Conservation (phyloP, 108 stramenopile genomes). For the Stephanodiscus minutulus region DNA sequence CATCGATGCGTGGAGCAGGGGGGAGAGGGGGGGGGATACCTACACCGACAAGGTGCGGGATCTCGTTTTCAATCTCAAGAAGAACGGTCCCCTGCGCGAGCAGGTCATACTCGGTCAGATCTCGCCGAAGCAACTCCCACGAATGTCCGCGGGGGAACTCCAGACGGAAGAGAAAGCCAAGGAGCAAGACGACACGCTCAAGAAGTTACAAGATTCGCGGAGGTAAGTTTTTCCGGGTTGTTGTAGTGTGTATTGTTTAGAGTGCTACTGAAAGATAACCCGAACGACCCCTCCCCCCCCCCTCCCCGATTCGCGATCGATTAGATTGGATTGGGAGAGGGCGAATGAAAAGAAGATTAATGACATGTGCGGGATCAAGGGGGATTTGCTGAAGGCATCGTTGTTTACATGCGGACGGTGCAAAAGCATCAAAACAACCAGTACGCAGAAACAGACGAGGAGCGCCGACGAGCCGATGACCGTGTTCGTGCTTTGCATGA, state of each 20-base stretch:
- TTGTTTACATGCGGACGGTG: constrained; percentile 96
- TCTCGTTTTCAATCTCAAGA: constrained; percentile 86
- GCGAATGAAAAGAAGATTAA: constrained; percentile 91
- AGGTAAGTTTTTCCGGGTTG: too few relatives aligned
- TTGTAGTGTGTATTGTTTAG: too few relatives aligned
- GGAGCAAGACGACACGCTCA: constrained; percentile 56
- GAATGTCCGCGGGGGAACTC: constrained; percentile 74
- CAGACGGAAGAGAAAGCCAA: constrained; percentile 69
- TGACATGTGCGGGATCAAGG: constrained; percentile 88
- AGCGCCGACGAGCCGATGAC: constrained; percentile 99
- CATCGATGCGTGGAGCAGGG: constrained; percentile 49
- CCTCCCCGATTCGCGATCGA: too few relatives aligned
- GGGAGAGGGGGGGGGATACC: constrained; percentile 49
- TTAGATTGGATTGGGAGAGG: constrained; percentile 88
- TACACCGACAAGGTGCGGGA: constrained; percentile 79
- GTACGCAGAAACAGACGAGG: constrained; percentile 97
- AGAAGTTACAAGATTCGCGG: constrained; percentile 72
- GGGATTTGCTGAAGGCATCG: constrained; percentile 83
- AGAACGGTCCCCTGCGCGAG: constrained; percentile 64
- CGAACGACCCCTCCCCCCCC: too few relatives aligned
- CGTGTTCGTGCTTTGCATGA: constrained; percentile 92
- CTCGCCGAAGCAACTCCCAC: constrained; percentile 54
- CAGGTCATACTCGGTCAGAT: constrained; percentile 71
- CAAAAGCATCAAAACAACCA: constrained; percentile 94
- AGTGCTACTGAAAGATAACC: too few relatives aligned